Conservation (phyloP, 1,139 yeast genomes). For the Taphrina betulina region DNA sequence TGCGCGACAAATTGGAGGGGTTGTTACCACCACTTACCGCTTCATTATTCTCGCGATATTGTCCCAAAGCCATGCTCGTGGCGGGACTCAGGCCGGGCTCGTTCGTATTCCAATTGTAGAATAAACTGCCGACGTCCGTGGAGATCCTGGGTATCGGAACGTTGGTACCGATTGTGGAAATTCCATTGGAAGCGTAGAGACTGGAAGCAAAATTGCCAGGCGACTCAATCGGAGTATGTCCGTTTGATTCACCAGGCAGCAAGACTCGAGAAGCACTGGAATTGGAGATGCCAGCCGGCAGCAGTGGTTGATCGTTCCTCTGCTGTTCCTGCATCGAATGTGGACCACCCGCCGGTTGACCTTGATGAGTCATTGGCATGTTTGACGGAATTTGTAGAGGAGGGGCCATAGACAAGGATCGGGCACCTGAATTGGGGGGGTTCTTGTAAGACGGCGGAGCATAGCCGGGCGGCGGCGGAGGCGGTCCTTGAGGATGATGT, state of each 20-base stretch:
- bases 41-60: constrained; percentile 6
- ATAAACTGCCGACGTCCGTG: constrained; percentile 30
- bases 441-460: neutral
- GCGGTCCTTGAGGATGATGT: neutral
- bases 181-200: constrained; percentile 6
- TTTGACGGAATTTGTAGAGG: constrained; percentile 11
- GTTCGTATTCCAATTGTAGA: constrained; percentile 31
- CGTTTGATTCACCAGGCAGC: neutral
- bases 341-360: too few relatives aligned
- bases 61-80: constrained; percentile 26
- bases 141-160: constrained; percentile 27
- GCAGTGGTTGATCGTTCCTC: neutral
- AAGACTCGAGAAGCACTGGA: constrained; percentile 10
- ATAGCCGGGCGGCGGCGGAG: too few relatives aligned
- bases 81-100: constrained; percentile 30
- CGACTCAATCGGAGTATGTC: constrained; percentile 19
- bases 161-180: constrained; percentile 21
- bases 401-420: constrained; percentile 18
- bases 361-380: neutral
- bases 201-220: constrained; percentile 22
- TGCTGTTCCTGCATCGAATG: neutral
- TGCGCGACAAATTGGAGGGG: neutral
- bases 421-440: constrained; percentile 2
- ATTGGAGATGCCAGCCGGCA: neutral
- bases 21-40: neutral